Base-by-base conservation (phyloP, 1,139 yeast genomes). In the Debaryomyces udenii region DNA sequence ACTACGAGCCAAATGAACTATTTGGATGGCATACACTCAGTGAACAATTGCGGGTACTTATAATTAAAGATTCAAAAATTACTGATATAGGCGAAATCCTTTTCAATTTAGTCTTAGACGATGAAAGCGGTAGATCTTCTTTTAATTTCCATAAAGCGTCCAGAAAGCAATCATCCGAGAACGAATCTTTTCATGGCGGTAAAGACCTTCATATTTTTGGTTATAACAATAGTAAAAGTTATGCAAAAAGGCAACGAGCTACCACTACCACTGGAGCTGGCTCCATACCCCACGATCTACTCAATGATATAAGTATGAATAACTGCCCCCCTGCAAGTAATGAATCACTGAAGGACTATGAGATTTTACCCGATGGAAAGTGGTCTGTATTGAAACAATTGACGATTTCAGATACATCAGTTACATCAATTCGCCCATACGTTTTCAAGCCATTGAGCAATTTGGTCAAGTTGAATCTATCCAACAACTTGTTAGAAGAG, bases 11-110 rank as follows among this genome's bases (percentile, higher is more conserved):
- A 13, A 79, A 80, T 48, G 86, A 81, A 48, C 67, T 82, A 9
- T 81, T 69, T 58, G 88, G 88, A 1, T 82, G 88, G 88, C 73
- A 81, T 54, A 53, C 63, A 10, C 56, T 82, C 27, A 70, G 85
- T 45, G 83, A 78, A 41, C 79, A 70, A 45, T 62, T 82, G 33
- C 65, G 83, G 41, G 78, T 80, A 36, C 64, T 82, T 41, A 78
- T 80, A 6, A 66, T 82, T 13, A 69, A 78, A 43, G 75, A 76
- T 47, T 62, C 78, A 1, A 78, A 76, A 45, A 59, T 81, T 4
- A 65, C 64, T 31, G 80, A 77, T 50, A 70, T 82, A 16, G 68
- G 69, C 3, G 86, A 81, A 44, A 58, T 81, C 10, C 42, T 69
- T 56, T 69, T 73, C 39, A 69, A 74, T 41, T 64, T 82, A 40